phyloP scores from a whole-genome alignment of 2,329 filamentous ascomycete genomes.

The Penicillium hordei region DNA sequence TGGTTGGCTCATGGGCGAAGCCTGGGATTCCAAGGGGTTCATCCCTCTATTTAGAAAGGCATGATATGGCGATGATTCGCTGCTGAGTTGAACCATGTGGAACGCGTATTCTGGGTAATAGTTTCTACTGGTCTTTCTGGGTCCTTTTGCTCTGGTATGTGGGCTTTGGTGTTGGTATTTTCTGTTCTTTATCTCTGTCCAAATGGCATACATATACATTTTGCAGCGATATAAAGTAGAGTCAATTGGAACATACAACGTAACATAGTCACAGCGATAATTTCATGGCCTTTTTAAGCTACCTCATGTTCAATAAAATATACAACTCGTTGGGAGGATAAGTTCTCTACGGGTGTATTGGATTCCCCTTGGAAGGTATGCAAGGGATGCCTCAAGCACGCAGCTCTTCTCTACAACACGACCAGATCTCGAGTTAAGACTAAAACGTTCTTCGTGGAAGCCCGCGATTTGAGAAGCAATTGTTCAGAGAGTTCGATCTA shows the following conservation, averaged over 20 bases:
- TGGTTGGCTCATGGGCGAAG: slow-evolving; percentile 2
- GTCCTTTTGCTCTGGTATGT: neutral
- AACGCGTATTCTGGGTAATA: slow-evolving; percentile 2
- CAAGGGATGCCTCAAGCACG: neutral
- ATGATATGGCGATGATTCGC: neutral
- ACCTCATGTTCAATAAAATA: no score
- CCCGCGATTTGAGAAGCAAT: neutral
- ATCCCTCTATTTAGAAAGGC: slow-evolving; percentile 4
- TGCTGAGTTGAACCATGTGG: neutral
- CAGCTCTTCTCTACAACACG: neutral
- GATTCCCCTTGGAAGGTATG: neutral
- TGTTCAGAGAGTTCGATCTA: neutral
- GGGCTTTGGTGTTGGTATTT: neutral
- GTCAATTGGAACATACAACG: neutral
- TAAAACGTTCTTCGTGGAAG: neutral
- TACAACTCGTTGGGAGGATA: neutral
- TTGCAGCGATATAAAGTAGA: neutral
- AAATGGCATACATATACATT: neutral
- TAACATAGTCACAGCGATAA: no score
- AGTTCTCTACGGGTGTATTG: neutral
- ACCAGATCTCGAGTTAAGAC: neutral
- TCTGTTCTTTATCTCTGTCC: neutral
- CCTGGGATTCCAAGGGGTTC: slow-evolving; percentile 9
- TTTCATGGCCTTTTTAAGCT: no score
- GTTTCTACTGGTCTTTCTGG: neutral